Evolutionary conservation across 805 yeast genomes (phyloP).

Genomic region (Zygosaccharomyces rouxii): DNA sequence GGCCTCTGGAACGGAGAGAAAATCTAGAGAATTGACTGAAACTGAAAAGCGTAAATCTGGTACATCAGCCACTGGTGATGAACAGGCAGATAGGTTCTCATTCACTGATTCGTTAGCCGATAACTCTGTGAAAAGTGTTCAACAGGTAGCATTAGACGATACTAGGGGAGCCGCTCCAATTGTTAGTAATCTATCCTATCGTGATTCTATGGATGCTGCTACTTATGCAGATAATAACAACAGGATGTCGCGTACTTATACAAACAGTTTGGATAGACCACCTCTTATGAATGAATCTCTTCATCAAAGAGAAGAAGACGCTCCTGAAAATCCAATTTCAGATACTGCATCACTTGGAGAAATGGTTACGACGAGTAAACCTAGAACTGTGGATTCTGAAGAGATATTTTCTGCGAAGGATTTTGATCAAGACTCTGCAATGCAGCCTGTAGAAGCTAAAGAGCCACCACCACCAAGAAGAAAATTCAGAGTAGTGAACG

Average conservation of each 20-base stretch:
- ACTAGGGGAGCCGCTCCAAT: constrained; percentile 15
- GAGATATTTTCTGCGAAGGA: neutral
- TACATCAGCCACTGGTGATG: constrained; percentile 6
- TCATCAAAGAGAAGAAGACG: neutral
- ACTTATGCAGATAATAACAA: neutral
- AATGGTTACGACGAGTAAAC: neutral
- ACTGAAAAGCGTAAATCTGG: constrained; percentile 6
- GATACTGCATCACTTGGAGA: neutral
- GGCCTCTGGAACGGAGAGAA: neutral
- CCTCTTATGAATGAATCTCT: neutral
- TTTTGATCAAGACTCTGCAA: neutral
- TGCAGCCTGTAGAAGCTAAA: neutral
- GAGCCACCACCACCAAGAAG: constrained; percentile 8
- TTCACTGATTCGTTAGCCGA: constrained; percentile 19
- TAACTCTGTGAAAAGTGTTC: constrained; percentile 19
- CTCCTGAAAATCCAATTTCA: neutral
- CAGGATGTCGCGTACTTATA: neutral
- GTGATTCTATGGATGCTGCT: neutral
- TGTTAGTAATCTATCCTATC: constrained; percentile 5
- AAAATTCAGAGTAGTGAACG: constrained; percentile 31
- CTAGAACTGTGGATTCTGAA: neutral
- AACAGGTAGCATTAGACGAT: constrained; percentile 16
- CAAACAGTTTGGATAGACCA: neutral
- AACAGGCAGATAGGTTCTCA: constrained; percentile 18
- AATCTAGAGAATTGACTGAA: neutral